Evolutionary conservation across 2,329 filamentous ascomycete genomes (phyloP).

Genomic region (Madurella mycetomatis): DNA sequence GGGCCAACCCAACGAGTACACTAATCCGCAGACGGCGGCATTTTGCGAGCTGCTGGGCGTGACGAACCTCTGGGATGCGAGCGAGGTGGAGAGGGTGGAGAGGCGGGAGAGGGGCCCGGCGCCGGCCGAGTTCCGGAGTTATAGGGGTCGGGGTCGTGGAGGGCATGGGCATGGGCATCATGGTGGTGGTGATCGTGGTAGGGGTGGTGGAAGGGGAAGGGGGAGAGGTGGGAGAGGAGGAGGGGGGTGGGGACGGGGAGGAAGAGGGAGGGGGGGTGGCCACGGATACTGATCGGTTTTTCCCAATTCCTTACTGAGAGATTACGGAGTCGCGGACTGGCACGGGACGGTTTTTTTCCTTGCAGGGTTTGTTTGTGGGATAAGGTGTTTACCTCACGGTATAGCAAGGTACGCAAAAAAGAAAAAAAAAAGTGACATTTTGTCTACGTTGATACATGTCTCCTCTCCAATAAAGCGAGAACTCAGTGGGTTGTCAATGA

Average conservation of each 20-base stretch:
- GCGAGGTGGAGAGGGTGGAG: conserved; percentile 62
- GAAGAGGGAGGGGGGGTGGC: conserved; percentile 25
- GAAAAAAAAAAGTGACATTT: too few relatives aligned
- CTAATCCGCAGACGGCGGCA: conserved; percentile 75
- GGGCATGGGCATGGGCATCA: conserved; percentile 26
- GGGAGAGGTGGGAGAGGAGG: conserved; percentile 36
- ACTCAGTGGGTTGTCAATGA: conserved; percentile 35
- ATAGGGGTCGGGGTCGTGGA: conserved; percentile 10
- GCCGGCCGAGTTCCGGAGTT: conserved; percentile 31
- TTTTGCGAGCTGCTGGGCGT: conserved; percentile 79
- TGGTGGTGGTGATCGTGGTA: conserved; percentile 27
- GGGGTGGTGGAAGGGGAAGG: conserved; percentile 36
- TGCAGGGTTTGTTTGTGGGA: background rate
- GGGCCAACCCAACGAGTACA: conserved; percentile 73
- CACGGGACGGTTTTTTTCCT: too few relatives aligned
- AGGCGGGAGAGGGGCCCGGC: conserved; percentile 57
- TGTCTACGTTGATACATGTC: conserved; percentile 28
- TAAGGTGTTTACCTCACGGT: background rate
- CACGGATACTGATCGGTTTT: too few relatives aligned
- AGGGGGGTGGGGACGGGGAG: conserved; percentile 30
- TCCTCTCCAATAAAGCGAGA: conserved; percentile 45
- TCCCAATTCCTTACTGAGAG: too few relatives aligned
- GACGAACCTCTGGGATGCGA: conserved; percentile 68
- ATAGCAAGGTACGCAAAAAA: background rate
- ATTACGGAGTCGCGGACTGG: too few relatives aligned